Base-by-base conservation (phyloP, 768 basidiomycete genomes). In the Gymnopilus dilepis region DNA sequence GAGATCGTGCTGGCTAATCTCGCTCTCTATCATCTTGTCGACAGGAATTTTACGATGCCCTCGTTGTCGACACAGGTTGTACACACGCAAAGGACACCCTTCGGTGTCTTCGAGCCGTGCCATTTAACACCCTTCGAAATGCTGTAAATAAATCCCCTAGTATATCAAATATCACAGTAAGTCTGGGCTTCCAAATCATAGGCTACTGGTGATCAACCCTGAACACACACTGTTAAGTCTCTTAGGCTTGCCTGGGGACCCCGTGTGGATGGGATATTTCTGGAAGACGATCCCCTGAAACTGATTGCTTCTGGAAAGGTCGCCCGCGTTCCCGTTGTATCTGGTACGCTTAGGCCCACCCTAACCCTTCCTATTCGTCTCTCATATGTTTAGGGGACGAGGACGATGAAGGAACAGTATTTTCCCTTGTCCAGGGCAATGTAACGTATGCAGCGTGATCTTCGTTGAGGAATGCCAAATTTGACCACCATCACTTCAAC, bases 231-330 rank as follows among this genome's bases (percentile, higher is more conserved):
- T 56, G 22, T 31, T 13, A 28, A 53, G 58, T 54, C 77, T 15
- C 58, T 80, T 34, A 67, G 68, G 26, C 71, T 79, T 30, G 76
- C 80, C 6, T 86, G 80, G 80, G 65, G 74, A 8, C 84, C 83
- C 17, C 75, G 79, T 8, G 77, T 78, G 5, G 84, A 85, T 59
- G 84, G 81, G 1, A 69, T 71, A 0, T 82, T 85, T 68, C 67
- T 85, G 4, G 71, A 75, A 3, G 80, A 78, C 53, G 67, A 72
- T 43, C 79, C 82, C 3, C 75, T 78, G 63, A 58, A 67, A 1
- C 74, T 83, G 4, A 76, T 84, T 0, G 66, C 72, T 42, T 60
- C 76, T 21, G 81, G 81, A 1, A 74, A 69, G 31, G 77, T 86
- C 0, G 78, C 83, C 1, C 74, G 78, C 50, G 72, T 87, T 2